phyloP scores from a whole-genome alignment of 2,329 filamentous ascomycete species.

The Cladosporium sp. region DNA sequence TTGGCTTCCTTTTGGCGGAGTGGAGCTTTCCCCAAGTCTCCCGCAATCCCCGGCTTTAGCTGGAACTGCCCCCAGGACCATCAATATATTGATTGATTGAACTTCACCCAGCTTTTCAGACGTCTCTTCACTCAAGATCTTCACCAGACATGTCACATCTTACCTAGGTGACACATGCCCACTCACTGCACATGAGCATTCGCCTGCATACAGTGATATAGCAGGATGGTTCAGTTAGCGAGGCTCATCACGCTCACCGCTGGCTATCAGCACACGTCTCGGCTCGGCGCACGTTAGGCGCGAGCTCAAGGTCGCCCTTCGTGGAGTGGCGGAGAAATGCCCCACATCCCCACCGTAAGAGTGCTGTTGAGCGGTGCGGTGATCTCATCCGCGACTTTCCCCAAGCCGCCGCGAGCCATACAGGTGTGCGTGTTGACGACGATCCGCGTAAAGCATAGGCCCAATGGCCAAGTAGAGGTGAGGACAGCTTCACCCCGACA shows the following conservation, averaged over 20 bases:
- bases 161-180: too few relatives aligned
- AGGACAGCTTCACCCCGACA: background rate
- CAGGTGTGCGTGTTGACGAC: background rate
- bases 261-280: background rate
- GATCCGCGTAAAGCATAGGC: slow-evolving; percentile 1
- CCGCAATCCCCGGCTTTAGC: background rate
- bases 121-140: too few relatives aligned
- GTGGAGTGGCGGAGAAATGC: background rate
- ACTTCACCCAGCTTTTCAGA: background rate
- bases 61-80: background rate
- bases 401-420: background rate
- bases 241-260: background rate
- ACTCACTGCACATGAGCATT: too few relatives aligned
- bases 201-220: too few relatives aligned
- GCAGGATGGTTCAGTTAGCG: too few relatives aligned
- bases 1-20: too few relatives aligned
- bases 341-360: background rate
- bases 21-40: background rate
- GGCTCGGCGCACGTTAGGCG: background rate
- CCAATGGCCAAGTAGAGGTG: slow-evolving; percentile 9
- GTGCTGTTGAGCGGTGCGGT: slow-evolving; percentile 10
- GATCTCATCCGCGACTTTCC: slow-evolving; percentile 5
- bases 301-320: background rate
- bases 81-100: slow-evolving; percentile 2
- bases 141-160: too few relatives aligned